Base-by-base conservation (phyloP, 345 rosid species). In the Reutealis trisperma region DNA sequence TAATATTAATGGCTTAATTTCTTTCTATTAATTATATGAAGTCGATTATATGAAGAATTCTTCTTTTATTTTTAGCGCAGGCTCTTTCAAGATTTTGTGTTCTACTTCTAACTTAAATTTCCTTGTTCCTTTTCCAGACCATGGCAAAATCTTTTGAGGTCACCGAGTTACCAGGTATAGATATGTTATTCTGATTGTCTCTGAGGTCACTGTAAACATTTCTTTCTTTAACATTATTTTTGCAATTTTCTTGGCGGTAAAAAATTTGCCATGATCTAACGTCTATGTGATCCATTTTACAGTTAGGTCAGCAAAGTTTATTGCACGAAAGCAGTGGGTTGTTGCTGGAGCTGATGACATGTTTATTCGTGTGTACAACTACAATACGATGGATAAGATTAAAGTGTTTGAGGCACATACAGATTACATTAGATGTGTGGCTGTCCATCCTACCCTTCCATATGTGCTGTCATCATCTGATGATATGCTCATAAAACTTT, bases 401-500 rank as follows among this genome's bases (percentile, higher is more conserved):
- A 96, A 96, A 83, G 97, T 92, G 70, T 91, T 96, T 79, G 98
- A 94, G 85, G 99, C 99, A 34, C 99, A 96, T 77, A 90, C 92
- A 27, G 99, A 96, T 83, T 96, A 87, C 89, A 94, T 96, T 75
- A 89, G 99, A 81, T 91, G 97, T 59, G 90, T 96, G 80, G 90
- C 97, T 58, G 94, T 94, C 78, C 99, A 96, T 83, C 99, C 98
- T 61, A 91, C 90, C 11, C 92, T 89, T 78, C 98, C 99, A 6
- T 92, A 88, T 78, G 93, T 96, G 84, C 77, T 96, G 83, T 94
- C 99, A 63, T 86, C 97, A 47, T 96, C 99, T 34, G 99, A 96
- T 90, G 99, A 96, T 86, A 96, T 91, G 97, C 97, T 92, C 80
- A 91, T 96, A 68, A 96, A 96, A 85, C 94, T 96, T 76, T 96